Base-by-base conservation (phyloP, 2,329 filamentous ascomycete species). In the Penicillium paneum region DNA sequence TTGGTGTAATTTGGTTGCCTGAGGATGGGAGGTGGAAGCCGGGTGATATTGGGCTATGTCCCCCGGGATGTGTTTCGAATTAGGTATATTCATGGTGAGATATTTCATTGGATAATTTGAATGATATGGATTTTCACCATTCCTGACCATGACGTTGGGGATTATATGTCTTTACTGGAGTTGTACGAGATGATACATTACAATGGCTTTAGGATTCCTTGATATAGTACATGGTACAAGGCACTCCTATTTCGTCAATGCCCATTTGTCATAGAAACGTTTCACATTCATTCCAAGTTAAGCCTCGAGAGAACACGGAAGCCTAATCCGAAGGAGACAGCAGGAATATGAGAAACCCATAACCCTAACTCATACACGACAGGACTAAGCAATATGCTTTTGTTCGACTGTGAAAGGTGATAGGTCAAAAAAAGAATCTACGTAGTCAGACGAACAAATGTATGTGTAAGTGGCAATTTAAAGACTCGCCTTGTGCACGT, bases 401-500 rank as follows among this genome's bases (percentile, higher is more conserved):
- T n/a, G 19, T n/a, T 44, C 3, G n/a, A 24, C 29, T 11, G 11
- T 32, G 17, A n/a, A 21, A 44, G 4, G 15, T 4, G 3, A 34
- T 44, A 44, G 29, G 19, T 17, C 12, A 24, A 34, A 19, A 24
- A 12, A 34, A 12, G 13, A n/a, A 21, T 10, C 8, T 8, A 29
- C 42, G 29, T 24, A n/a, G 42, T 44, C 28, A 44, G 42, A 34
- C 6, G 13, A 44, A 19, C 17, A 32, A 44, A n/a, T 36, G 17
- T 26, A 24, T 19, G 13, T 6, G 10, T 13, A 24, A 36, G 13
- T 38, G 15, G 24, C 8, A 17, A 17, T 35, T 44, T 55, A 61
- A 13, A 64, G 39, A 42, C 53, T 50, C 2, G 59, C 49, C 24
- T 42, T 45, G 11, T 50, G 51, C 2, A 28, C 32, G 3, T 34